Conservation (phyloP, 768 basidiomycete species). For the Amanita pallidorosea region DNA sequence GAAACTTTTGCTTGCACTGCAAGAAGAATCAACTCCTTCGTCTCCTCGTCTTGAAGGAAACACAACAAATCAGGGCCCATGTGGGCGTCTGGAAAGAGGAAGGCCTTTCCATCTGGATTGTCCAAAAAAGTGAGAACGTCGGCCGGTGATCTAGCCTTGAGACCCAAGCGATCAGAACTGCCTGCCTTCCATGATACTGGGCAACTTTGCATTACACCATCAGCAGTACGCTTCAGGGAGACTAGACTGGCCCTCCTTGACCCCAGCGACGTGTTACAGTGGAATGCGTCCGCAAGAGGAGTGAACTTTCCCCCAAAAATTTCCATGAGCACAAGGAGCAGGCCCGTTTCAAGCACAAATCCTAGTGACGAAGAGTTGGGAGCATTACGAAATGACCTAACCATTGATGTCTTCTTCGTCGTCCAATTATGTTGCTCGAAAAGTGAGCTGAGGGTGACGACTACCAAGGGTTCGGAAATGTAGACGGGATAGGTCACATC, state of each 20-base stretch:
- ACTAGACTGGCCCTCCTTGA: constrained; percentile 1
- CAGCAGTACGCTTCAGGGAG: constrained; percentile 5
- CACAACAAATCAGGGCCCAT: constrained; percentile 6
- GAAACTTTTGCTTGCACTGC: constrained; percentile 2
- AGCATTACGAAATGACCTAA: constrained; percentile 1
- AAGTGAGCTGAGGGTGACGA: too few relatives aligned
- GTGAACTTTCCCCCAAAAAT: constrained; percentile 3
- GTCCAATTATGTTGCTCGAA: background rate
- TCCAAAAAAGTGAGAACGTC: constrained; percentile 2
- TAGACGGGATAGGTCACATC: too few relatives aligned
- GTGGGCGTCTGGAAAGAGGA: constrained; percentile 8
- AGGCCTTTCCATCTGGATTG: background rate
- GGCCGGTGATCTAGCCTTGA: constrained; percentile 2
- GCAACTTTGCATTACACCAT: background rate
- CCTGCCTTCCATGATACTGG: constrained; percentile 5
- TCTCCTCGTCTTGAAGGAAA: constrained; percentile 9
- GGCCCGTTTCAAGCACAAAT: background rate
- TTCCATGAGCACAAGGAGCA: background rate
- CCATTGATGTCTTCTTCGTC: constrained; percentile 1
- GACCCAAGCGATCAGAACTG: constrained; percentile 6
- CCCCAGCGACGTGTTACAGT: background rate
- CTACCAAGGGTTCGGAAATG: too few relatives aligned
- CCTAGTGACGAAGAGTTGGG: background rate
- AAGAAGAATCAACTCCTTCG: constrained; percentile 3
- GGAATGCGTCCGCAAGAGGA: background rate